Evolutionary conservation across 306 rosid species (phyloP).

Genomic region (Fragaria nilgerrensis): DNA sequence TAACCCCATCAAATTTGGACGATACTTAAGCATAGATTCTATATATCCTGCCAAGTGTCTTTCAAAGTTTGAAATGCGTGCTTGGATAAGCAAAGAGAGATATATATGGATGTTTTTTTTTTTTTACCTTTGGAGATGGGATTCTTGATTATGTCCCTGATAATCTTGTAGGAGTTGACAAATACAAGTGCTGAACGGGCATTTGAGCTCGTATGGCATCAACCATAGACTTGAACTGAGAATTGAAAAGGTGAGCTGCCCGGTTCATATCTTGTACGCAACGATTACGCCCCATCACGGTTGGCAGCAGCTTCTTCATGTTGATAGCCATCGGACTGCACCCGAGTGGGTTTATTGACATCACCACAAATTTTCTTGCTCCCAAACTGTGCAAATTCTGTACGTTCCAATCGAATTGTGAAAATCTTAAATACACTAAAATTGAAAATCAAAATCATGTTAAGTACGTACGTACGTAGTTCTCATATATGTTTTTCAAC

Average conservation of each 20-base stretch:
- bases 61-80: not conserved
- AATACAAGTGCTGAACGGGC: conserved; percentile 33
- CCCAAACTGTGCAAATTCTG: conserved; percentile 48
- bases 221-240: conserved; percentile 31
- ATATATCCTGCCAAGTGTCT: not conserved
- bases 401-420: not conserved
- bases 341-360: conserved; percentile 47
- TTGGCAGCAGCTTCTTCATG: conserved; percentile 1
- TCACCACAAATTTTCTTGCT: conserved; percentile 38
- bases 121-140: conserved; percentile 23
- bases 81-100: not conserved
- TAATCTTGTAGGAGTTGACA: conserved; percentile 43
- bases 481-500: not conserved
- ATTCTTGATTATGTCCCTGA: conserved; percentile 34
- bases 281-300: not conserved
- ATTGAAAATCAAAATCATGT: too few species aligned
- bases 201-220: conserved; percentile 25
- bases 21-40: not conserved
- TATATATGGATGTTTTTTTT: too few species aligned
- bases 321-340: conserved; percentile 39
- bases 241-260: conserved; percentile 44
- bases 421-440: too few species aligned
- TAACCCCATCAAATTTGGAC: not conserved
- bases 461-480: too few species aligned
- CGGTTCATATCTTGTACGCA: conserved; percentile 34